Evolutionary conservation across 2,329 filamentous ascomycete genomes (phyloP).

Genomic region (Aspergillus costaricaensis): DNA sequence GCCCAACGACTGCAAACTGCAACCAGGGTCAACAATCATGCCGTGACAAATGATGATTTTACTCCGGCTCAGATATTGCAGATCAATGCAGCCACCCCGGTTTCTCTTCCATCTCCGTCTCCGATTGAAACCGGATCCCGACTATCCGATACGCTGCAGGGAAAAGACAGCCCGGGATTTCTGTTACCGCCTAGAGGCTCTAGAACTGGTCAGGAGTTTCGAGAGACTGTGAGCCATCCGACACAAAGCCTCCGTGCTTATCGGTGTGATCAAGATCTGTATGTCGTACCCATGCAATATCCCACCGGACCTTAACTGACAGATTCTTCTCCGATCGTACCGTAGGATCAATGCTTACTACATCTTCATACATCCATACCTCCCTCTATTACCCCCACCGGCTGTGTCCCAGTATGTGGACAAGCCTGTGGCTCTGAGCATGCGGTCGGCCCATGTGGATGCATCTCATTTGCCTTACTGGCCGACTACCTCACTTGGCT

Average conservation of each 20-base stretch:
- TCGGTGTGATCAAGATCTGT: conserved; percentile 9
- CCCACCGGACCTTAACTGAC: background rate
- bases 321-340: background rate
- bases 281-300: background rate
- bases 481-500: conserved; percentile 22
- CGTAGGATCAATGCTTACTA: conserved; percentile 30
- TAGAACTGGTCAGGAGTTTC: background rate
- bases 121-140: background rate
- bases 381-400: conserved; percentile 24
- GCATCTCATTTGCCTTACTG: conserved; percentile 22
- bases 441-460: background rate
- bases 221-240: background rate
- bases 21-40: background rate
- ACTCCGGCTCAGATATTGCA: background rate
- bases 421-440: background rate
- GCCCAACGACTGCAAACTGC: background rate
- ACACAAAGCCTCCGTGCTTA: conserved; percentile 1
- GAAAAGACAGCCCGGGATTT: background rate
- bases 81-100: background rate
- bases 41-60: background rate
- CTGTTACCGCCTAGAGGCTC: background rate
- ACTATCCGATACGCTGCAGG: background rate
- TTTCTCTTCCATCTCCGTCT: background rate
- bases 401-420: conserved; percentile 15
- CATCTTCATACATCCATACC: conserved; percentile 29